Conservation (phyloP, 495 filamentous ascomycete species). For the Aspergillus hancockii region DNA sequence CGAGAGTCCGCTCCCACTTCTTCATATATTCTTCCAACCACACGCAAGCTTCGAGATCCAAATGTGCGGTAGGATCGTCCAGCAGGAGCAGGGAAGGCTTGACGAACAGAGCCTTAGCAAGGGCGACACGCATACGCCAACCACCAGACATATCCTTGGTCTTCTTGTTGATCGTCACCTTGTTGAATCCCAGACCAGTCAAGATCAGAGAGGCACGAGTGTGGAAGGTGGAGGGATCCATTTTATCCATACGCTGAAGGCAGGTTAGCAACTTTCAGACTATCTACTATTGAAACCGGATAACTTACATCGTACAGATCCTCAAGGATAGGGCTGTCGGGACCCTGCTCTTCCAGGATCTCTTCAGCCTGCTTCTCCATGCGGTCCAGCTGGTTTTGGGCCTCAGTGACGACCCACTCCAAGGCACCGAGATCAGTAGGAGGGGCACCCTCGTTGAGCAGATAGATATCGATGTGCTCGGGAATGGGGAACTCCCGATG, state of each 20-base stretch:
- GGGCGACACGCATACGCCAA: conserved; percentile 98
- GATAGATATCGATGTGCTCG: conserved; percentile 97
- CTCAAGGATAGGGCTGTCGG: conserved; percentile 86
- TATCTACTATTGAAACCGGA: conserved; percentile 5
- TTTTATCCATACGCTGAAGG: conserved; percentile 88
- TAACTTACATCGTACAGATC: conserved; percentile 92
- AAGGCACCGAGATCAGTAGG: conserved; percentile 84
- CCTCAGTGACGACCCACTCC: conserved; percentile 96
- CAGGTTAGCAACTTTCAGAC: conserved; percentile 29
- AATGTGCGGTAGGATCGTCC: conserved; percentile 97
- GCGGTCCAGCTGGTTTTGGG: conserved; percentile 86
- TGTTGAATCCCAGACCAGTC: conserved; percentile 99
- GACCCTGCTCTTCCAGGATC: conserved; percentile 86
- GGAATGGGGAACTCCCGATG: conserved; percentile 93
- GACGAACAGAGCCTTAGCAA: conserved; percentile 97
- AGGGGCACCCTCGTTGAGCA: conserved; percentile 97
- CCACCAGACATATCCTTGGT: conserved; percentile 99
- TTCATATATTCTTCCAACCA: conserved; percentile 99
- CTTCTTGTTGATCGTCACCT: conserved; percentile 93
- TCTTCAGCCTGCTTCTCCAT: conserved; percentile 88
- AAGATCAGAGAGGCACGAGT: conserved; percentile 95
- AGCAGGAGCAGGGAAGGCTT: conserved; percentile 93
- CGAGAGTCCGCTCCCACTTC: conserved; percentile 98
- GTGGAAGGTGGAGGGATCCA: conserved; percentile 99
- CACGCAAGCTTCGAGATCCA: conserved; percentile 99